Percentiles rank a stretch among this genome's conserved stretches.
Conservation (phyloP, 169 alveolate species). For the Plasmodium vinckei region DNA sequence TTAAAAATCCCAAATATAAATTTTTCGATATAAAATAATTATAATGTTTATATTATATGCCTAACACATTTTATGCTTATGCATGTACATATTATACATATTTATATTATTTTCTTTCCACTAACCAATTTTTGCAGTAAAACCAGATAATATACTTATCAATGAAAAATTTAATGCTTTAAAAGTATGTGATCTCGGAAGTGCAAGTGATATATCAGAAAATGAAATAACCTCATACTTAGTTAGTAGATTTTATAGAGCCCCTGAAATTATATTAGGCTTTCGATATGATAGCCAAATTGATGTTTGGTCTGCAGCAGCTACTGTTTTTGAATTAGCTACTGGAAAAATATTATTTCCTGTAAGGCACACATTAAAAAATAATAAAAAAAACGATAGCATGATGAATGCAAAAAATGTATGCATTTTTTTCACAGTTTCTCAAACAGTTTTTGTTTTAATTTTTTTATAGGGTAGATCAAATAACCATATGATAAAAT, state of each 20-base stretch:
- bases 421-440: slow-evolving; percentile 83
- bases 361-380: slow-evolving; percentile 79
- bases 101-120: not conserved
- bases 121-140: slow-evolving; percentile 77
- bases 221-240: slow-evolving; percentile 93
- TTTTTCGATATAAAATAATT: not conserved
- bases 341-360: slow-evolving; percentile 97
- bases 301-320: slow-evolving; percentile 98
- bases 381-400: slow-evolving; percentile 25
- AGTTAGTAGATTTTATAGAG: slow-evolving; percentile 97
- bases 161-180: slow-evolving; percentile 88
- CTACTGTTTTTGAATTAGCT: slow-evolving; percentile 96
- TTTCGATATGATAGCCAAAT: slow-evolving; percentile 91
- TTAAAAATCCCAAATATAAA: not conserved
- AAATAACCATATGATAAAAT: slow-evolving; percentile 96
- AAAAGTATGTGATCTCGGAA: slow-evolving; percentile 98
- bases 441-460: slow-evolving; percentile 24
- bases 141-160: slow-evolving; percentile 97
- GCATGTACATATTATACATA: slow-evolving; percentile 1
- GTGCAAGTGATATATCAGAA: slow-evolving; percentile 93
- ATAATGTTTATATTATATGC: not conserved
- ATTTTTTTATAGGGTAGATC: slow-evolving; percentile 89
- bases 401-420: slow-evolving; percentile 71
- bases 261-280: slow-evolving; percentile 98
- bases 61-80: not conserved